Base-by-base conservation (phyloP, 495 filamentous ascomycete genomes). In the Aspergillus diversus region DNA sequence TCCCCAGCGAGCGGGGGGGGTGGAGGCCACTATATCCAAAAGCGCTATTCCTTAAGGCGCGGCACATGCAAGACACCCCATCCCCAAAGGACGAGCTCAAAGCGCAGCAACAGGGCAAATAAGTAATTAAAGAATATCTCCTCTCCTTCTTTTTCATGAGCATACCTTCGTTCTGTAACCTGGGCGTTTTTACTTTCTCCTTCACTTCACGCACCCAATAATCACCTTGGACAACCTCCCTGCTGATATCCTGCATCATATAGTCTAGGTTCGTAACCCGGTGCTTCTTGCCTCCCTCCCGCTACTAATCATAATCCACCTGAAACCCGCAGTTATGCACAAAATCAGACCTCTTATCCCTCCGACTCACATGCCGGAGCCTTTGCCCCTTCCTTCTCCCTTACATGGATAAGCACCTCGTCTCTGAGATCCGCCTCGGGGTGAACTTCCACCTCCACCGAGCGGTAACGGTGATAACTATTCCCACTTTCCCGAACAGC, bases 261-360 rank as follows among this genome's bases (percentile, higher is more conserved):
- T 56, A 33, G 31, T 39, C n/a, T 33, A 16, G 54, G 54, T 56
- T 42, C 16, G 54, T 56, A 4, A 35, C 7, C 5, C 33, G 34
- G 5, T 13, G 12, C n/a, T 16, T 33, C 27, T n/a, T 5, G 2
- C 15, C 13, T 12, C 34, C 17, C 31, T 16, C 21, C 21, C 21
- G 21, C 21, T 27, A 27, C 21, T 27, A 27, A 27, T 27, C 1
- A 27, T 27, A 2, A 27, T 27, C 21, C 21, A 27, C 21, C 21
- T 27, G 21, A 2, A 27, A 27, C 16, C 1, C 34, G 7, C 34
- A 57, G 50, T 33, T 33, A 32, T 33, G 21, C 27, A 33, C 6
- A 13, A 54, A 54, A 54, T 21, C 50, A 54, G 50, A 54, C 50
- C n/a, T 54, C 5, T 33, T 54, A 27, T 21, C 50, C 50, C 50